phyloP scores from a whole-genome alignment of 2,329 filamentous ascomycete genomes.

The Escovopsis weberi region DNA sequence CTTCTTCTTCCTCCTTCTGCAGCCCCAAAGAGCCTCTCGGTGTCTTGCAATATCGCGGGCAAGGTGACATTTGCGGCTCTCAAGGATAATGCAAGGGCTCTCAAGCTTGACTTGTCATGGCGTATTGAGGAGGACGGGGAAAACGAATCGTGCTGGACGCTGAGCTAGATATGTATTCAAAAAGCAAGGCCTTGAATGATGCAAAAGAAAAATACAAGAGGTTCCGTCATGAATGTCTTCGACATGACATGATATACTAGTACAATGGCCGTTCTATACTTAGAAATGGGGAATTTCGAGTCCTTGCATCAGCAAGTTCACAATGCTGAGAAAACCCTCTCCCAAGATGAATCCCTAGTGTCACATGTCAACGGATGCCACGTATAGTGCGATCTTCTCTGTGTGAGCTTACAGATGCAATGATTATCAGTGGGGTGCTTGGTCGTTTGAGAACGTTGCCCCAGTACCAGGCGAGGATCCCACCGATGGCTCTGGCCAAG shows the following conservation, averaged over 20 bases:
- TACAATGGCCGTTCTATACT: slow-evolving; percentile 16
- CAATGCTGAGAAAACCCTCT: slow-evolving; percentile 82
- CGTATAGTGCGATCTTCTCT: no score
- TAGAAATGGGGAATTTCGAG: slow-evolving; percentile 55
- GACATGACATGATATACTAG: not conserved
- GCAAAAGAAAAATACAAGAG: no score
- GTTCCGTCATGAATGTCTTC: not conserved
- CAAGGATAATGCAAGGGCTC: slow-evolving; percentile 51
- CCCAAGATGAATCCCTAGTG: slow-evolving; percentile 70
- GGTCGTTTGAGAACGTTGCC: slow-evolving; percentile 32
- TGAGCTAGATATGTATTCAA: slow-evolving; percentile 21
- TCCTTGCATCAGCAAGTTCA: slow-evolving; percentile 74
- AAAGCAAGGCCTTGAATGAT: no score
- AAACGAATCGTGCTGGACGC: slow-evolving; percentile 34
- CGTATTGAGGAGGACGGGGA: slow-evolving; percentile 26
- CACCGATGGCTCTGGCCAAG: slow-evolving; percentile 71
- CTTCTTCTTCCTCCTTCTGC: slow-evolving; percentile 51
- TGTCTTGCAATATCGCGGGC: slow-evolving; percentile 47
- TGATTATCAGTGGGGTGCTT: slow-evolving; percentile 72
- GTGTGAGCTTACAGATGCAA: slow-evolving; percentile 46
- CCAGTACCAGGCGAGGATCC: slow-evolving; percentile 66
- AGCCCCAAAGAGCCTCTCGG: slow-evolving; percentile 29
- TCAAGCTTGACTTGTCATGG: slow-evolving; percentile 54
- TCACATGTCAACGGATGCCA: slow-evolving; percentile 3
- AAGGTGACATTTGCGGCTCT: slow-evolving; percentile 57